Percentiles rank a stretch among this genome's conserved stretches.
Conservation (phyloP, 768 basidiomycete species). For the Rhizopogon sp. region DNA sequence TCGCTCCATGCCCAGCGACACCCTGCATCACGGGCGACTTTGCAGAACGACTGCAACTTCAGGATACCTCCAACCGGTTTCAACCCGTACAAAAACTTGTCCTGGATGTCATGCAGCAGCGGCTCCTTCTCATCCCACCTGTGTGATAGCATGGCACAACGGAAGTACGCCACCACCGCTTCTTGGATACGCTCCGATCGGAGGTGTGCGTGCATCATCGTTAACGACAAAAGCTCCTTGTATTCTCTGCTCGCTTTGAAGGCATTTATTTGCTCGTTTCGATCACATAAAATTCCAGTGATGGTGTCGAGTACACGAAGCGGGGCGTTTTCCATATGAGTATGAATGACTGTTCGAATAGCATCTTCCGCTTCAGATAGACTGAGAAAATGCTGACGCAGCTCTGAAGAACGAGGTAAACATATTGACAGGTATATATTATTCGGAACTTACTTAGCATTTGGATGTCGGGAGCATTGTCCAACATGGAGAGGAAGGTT, state of each 20-base stretch:
- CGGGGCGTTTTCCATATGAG: not conserved
- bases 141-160: slow-evolving; percentile 19
- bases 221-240: not conserved
- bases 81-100: slow-evolving; percentile 13
- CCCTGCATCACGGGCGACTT: slow-evolving; percentile 11
- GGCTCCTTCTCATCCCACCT: slow-evolving; percentile 17
- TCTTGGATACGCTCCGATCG: not conserved
- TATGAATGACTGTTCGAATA: not conserved
- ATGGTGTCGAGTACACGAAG: not conserved
- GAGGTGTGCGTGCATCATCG: not conserved
- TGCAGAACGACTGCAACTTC: slow-evolving; percentile 17
- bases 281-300: not conserved
- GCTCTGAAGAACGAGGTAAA: not conserved
- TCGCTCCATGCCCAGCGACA: slow-evolving; percentile 24
- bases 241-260: not conserved
- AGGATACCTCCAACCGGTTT: slow-evolving; percentile 6
- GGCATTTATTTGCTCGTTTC: not conserved
- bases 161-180: slow-evolving; percentile 4
- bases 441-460: not conserved
- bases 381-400: not conserved
- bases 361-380: not conserved
- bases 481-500: not conserved
- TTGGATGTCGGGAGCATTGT: not conserved
- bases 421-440: not conserved
- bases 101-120: slow-evolving; percentile 14